Evolutionary conservation across 257 asterid species (phyloP), one percentile per base, ranked within the genome.

Genomic region (Przewalskia tangutica): DNA sequence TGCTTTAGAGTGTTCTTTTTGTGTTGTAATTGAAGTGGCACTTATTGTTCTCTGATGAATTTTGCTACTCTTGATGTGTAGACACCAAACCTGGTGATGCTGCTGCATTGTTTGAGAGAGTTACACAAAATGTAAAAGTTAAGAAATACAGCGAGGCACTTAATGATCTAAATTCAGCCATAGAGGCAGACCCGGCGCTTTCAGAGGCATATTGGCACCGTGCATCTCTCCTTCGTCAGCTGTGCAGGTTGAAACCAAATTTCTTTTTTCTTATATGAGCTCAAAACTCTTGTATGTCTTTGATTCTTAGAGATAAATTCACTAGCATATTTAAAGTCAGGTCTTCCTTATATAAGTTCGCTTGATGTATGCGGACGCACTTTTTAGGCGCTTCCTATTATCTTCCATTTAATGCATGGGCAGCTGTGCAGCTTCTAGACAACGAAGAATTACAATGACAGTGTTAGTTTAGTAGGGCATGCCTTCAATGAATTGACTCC

Each of bases 141-240:
- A 93, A 91, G 89, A 92, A 87, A 87, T 95, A 91, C 53, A 90
- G 95, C 46, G 99, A 95, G 83, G 97, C 97, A 67, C 97, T 95
- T 42, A 85, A 88, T 80, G 95, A 95, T 66, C 93, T 95, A 71
- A 92, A 95, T 84, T 80, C 99, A 79, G 98, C 98, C 77, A 89
- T 95, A 84, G 93, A 93, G 83, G 91, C 93, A 81, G 98, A 95
- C 83, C 98, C 98, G 64, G 82, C 93, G 18, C 88, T 93, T 54
- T 90, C 94, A 63, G 94, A 93, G 83, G 98, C 98, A 36, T 91
- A 92, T 82, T 86, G 88, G 92, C 98, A 86, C 79, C 88, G 93
- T 73, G 97, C 98, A 66, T 95, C 97, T 23, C 77, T 95, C 80
- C 93, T 93, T 70, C 97, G 98, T 80, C 95, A 90, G 75, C 27